Base-by-base conservation (phyloP, 768 basidiomycete genomes). In the Ramaria sp. region DNA sequence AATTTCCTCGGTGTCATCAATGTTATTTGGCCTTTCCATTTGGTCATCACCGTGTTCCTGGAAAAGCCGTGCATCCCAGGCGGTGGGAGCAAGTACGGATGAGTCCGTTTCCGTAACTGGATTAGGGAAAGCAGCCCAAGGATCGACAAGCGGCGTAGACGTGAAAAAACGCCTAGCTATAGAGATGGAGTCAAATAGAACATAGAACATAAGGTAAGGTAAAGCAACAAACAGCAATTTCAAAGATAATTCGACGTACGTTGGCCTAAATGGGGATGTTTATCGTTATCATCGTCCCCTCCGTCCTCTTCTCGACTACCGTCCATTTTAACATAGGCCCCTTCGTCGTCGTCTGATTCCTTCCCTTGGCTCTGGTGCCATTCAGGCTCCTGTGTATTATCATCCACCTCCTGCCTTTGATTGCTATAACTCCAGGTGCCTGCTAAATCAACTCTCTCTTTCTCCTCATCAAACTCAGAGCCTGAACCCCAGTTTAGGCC, bases 271-370 rank as follows among this genome's bases (percentile, higher is more conserved):
- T 34, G 32, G 7, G 32, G 32, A 34, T 34, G 24, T 43, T n/a
- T 15, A 10, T 43, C 42, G 10, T 43, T 8, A 13, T 8, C 13
- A 13, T 8, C 3, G 32, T 1, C 32, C 3, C 3, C 32, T 9
- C 13, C 32, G 7, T 34, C 32, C 32, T 13, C 32, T 34, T 34
- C 32, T 8, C 8, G 3, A 9, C 8, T 13, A 9, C 9, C 32
- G 42, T 38, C 37, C 37, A 38, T 38, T 9, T 22, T 45, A 10
- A 48, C 9, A 25, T 18, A 24, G 27, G 20, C 24, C 9, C 47
- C 28, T 25, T 30, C 45, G 8, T 48, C 47, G n/a, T 48, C 47
- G 28, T 48, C 47, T n/a, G 47, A 48, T 48, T 48, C 47, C n/a
- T 48, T 48, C 47, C 47, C 47, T 10, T 25, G 47, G 16, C 24